Base-by-base conservation (phyloP, 2,329 filamentous ascomycete species). In the Colletotrichum sojae region DNA sequence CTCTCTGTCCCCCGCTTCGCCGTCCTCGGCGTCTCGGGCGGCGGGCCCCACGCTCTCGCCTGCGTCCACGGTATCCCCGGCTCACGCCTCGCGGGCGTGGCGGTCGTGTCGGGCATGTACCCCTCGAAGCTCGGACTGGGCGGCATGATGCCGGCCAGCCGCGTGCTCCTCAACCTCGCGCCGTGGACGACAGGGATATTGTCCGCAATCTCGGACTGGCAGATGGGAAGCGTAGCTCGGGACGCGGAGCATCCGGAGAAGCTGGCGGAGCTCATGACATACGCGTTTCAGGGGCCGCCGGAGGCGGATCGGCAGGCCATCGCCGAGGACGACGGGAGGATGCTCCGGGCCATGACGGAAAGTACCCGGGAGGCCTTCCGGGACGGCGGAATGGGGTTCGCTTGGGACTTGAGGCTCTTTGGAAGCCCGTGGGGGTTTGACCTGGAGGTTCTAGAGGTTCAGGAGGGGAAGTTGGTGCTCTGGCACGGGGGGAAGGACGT, bases 11-110 rank as follows among this genome's bases (percentile, higher is more conserved):
- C 63, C 1, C 61, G 63, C 0, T 81, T 81, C 46, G 78, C 76
- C 20, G 73, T 82, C 13, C 40, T 82, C 4, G 80, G 80, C 25
- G 54, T 69, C 2, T 81, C 80, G 0, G 80, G 79, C 3, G 81
- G 80, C 9, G 79, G 77, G 0, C 80, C 81, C 0, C 81, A 78
- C 40, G 80, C 78, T 16, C 67, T 82, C 5, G 78, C 79, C 1
- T 82, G 79, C 43, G 76, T 78, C 12, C 62, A 73, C n/a, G 69
- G 71, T 1, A 71, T 82, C 9, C 75, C 79, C 15, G 63, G 54
- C 13, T 57, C 69, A 2, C 77, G 73, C 56, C 64, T 84, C 18
- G 74, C 78, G 0, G 77, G 73, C 0, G 79, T 82, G 9, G 80
- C 80, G 1, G 71, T 84, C 12, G 73, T 83, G 49, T 79, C 79